Evolutionary conservation across 106 monocot species (phyloP), one percentile per base, ranked within the genome.

Genomic region (Allium sativum): DNA sequence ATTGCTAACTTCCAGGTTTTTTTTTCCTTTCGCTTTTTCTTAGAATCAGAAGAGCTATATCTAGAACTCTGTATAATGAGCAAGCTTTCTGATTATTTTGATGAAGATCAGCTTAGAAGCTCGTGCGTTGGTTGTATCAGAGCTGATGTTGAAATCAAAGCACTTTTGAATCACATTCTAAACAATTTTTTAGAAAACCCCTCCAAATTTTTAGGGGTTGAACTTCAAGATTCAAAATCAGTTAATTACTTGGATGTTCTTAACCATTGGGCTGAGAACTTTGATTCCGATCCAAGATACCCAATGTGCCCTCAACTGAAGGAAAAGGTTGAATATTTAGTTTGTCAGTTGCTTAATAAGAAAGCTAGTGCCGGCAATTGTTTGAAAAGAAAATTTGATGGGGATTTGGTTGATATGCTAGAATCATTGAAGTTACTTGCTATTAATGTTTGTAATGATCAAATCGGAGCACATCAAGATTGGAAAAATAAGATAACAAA

Each of bases 241-340:
- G 2, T 64, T 12, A 48, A 64, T 44, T 53, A 20, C 54, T 62
- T 62, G 3, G 62, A 53, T 21, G 60, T 61, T 42, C 52, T 70
- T 40, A 3, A 40, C 42, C 52, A 45, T 20, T 70, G 61, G 70
- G 44, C 13, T 18, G 5, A 64, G 18, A 21, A 64, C 12, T 48
- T 64, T 12, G 63, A 50, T 15, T 50, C 48, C 20, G 48, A 64
- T 17, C 48, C 63, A 12, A 50, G 31, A 48, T 64, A 15, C n/a
- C 61, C 61, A n/a, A 31, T 62, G 53, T 61, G 70, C 21, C 70
- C 70, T 9, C 62, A 61, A 44, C 70, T 70, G 21, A 70, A 54
- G 44, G 53, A 15, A 42, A 70, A 62, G 45, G 62, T 70, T 21
- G 60, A 62, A 42, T 52, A 10, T 18, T 53, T 62, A 4, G 61